Percentiles rank a stretch among this genome's conserved stretches.
These are phyloP conservation scores for Pythium utonaiense DNA, from an alignment of 352 stramenopile species.

Conservation along the genomic window DNA sequence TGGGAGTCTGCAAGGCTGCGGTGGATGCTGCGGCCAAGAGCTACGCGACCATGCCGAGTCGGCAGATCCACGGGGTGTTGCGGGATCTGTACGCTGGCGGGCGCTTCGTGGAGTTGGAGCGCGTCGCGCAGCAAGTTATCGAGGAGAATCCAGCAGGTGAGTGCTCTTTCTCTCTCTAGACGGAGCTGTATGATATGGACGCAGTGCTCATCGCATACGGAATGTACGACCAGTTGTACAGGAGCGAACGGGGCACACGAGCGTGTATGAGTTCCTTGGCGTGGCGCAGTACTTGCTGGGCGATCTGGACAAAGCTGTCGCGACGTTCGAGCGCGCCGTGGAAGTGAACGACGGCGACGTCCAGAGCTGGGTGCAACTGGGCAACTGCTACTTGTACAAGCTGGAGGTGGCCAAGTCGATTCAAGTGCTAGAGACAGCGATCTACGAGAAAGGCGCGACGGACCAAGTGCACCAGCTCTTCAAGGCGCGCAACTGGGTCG, in stretches of 20 bases:
- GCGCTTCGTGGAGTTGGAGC: constrained; percentile 49
- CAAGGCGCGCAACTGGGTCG: constrained; percentile 69
- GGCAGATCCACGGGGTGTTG: constrained; percentile 35
- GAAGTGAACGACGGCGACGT: constrained; percentile 41
- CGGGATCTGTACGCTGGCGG: constrained; percentile 32
- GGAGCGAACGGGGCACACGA: constrained; percentile 28
- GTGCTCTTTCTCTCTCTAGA: too few species aligned
- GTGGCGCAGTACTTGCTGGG: constrained; percentile 69
- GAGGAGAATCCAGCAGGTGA: constrained; percentile 37
- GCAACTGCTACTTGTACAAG: constrained; percentile 65
- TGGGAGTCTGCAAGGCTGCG: background rate
- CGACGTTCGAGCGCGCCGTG: constrained; percentile 57
- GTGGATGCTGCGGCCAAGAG: background rate
- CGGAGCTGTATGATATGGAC: too few species aligned
- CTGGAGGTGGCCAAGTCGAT: constrained; percentile 40
- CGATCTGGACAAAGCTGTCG: constrained; percentile 47
- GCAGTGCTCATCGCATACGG: too few species aligned
- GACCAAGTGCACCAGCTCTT: constrained; percentile 42
- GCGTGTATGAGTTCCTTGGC: constrained; percentile 64
- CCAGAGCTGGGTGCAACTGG: constrained; percentile 62
- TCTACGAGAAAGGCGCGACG: constrained; percentile 35
- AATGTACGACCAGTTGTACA: background rate
- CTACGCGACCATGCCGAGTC: constrained; percentile 15
- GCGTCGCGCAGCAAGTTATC: constrained; percentile 35
- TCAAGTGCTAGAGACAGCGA: constrained; percentile 41